A percentile compares a stretch with the other conserved stretches of the same genome.
These are phyloP conservation scores for Colletotrichum tabaci DNA, from an alignment of 2,329 filamentous ascomycete genomes.

Conservation along the genomic window DNA sequence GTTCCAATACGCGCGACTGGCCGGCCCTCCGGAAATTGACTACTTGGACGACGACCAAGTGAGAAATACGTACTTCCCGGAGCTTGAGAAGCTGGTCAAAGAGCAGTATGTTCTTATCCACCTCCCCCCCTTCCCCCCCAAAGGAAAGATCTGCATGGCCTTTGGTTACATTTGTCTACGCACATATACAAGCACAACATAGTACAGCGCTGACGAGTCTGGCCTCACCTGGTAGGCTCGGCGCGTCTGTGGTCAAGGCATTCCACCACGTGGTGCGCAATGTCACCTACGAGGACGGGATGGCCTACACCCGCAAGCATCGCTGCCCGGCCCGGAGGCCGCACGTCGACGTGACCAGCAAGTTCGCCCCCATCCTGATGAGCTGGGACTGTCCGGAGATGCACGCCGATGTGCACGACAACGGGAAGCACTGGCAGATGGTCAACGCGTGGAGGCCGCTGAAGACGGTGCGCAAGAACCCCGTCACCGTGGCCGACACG, in stretches of 20 bases:
- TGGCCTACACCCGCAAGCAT: conserved; percentile 26
- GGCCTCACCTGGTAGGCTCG: background rate
- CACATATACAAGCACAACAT: background rate
- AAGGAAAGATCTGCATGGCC: background rate
- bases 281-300: conserved; percentile 7
- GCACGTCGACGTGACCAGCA: conserved; percentile 25
- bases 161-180: background rate
- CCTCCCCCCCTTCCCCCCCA: background rate
- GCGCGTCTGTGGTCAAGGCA: conserved; percentile 23
- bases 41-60: conserved; percentile 22
- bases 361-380: conserved; percentile 23
- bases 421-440: conserved; percentile 27
- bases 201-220: background rate
- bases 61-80: background rate
- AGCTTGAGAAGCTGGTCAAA: conserved; percentile 17
- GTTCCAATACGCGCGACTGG: conserved; percentile 9
- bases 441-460: conserved; percentile 29
- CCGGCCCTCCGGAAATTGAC: conserved; percentile 6
- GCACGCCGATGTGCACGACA: conserved; percentile 19
- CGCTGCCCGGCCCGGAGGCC: conserved; percentile 24
- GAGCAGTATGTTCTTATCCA: background rate
- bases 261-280: conserved; percentile 28
- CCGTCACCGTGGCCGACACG: conserved; percentile 9
- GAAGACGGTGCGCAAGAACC: conserved; percentile 28
- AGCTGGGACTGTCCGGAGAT: conserved; percentile 30